Percentiles rank a stretch among this genome's conserved stretches.
phyloP scores from a whole-genome alignment of 1,139 yeast genomes.

The Candida sanyaensis region DNA sequence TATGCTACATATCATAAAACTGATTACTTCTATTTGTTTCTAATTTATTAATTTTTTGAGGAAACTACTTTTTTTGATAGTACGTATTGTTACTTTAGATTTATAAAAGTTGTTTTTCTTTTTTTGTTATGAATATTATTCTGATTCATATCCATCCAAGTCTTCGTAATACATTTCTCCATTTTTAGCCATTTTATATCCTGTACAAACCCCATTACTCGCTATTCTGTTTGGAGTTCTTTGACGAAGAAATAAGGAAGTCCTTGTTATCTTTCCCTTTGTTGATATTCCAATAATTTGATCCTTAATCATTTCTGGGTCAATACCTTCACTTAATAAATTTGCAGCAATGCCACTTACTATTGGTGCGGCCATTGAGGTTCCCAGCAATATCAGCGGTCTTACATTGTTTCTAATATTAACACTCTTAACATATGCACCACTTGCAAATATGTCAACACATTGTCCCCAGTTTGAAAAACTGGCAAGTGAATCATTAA shows the following conservation, averaged over 20 bases:
- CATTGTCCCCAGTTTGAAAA: slow-evolving; percentile 90
- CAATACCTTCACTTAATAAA: slow-evolving; percentile 58
- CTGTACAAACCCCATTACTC: slow-evolving; percentile 24
- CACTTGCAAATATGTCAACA: slow-evolving; percentile 82
- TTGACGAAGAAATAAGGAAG: slow-evolving; percentile 27
- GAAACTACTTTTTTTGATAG: neutral
- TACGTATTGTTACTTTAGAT: neutral
- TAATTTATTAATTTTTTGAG: neutral
- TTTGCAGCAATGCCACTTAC: slow-evolving; percentile 75
- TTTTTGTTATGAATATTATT: slow-evolving; percentile 1
- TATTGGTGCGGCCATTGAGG: slow-evolving; percentile 86
- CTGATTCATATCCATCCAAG: neutral
- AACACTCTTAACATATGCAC: slow-evolving; percentile 61
- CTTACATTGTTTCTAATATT: slow-evolving; percentile 18
- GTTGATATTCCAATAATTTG: slow-evolving; percentile 39
- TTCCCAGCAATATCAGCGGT: slow-evolving; percentile 64
- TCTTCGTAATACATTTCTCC: slow-evolving; percentile 1
- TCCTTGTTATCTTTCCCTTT: slow-evolving; percentile 34
- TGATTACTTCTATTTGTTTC: neutral
- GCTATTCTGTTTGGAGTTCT: slow-evolving; percentile 44
- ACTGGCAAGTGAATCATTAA: slow-evolving; percentile 62
- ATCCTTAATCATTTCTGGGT: slow-evolving; percentile 38
- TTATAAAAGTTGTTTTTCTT: neutral
- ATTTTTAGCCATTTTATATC: slow-evolving; percentile 3
- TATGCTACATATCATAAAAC: neutral